Evolutionary conservation across 2,329 filamentous ascomycete species (phyloP), one percentile per base, ranked within the genome.

Genomic region (Pleurostoma richardsiae): DNA sequence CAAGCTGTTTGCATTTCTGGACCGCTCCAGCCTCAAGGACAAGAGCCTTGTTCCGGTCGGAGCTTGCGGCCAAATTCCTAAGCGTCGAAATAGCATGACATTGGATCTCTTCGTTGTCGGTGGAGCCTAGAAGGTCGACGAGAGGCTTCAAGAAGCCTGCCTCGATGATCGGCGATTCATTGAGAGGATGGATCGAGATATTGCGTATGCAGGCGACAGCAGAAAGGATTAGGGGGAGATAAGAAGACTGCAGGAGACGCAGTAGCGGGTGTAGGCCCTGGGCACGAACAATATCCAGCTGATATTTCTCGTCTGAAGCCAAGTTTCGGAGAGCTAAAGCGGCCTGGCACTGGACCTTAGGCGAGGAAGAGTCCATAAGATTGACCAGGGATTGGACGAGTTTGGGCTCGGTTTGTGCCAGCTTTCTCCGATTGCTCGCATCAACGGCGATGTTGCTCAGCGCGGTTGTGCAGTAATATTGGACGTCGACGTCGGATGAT

Each of bases 371-470:
- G 64, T 96, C 92, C 91, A 97, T 99, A 29, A 99, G 76, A 59
- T 94, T 89, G 45, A 99, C 94, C 42, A 99, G 74, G 6, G 90
- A 96, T 63, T 96, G 90, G 28, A 99, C 91, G 29, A 99, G 79
- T 55, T 91, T 89, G 27, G 88, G 84, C 65, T 99, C 94, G 6
- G 88, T 91, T 61, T 95, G 86, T 30, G 92, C 90, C 45, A 99
- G 79, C 64, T 92, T 90, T 62, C 91, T 90, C 56, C 94, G 80
- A 70, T 97, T 97, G 60, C 83, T 86, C 41, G 86, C 79, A 63
- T 99, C 94, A 45, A 99, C 94, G 5, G 94, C 94, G 57, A 99
- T 99, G 67, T 99, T 99, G 77, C 92, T 97, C 49, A 99, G 80
- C 10, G 94, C 94, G 4, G 94, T 99, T 19, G 94, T 99, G 73